Percentiles rank a stretch among this genome's conserved stretches.
Evolutionary conservation across 2,329 filamentous ascomycete species (phyloP).

Genomic region (Ceratocystis destructans): DNA sequence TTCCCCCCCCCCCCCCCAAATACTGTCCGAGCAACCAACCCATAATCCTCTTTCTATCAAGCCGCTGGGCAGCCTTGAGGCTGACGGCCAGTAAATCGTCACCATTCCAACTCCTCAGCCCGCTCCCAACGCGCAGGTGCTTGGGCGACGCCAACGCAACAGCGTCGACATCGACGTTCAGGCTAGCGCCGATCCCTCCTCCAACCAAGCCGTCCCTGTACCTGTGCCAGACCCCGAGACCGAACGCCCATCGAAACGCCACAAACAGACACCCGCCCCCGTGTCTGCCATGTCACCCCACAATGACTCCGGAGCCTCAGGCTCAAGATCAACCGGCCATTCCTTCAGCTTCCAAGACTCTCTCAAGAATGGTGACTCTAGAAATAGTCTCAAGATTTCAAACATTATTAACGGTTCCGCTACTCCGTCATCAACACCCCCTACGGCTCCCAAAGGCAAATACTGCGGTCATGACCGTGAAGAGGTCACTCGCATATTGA

Average conservation of each 20-base stretch:
- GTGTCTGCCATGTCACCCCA: background rate
- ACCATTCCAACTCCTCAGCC: slow-evolving; percentile 12
- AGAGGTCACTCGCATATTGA: slow-evolving; percentile 82
- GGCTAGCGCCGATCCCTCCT: background rate
- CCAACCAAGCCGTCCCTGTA: slow-evolving; percentile 3
- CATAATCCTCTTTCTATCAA: background rate
- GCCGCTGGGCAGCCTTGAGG: slow-evolving; percentile 13
- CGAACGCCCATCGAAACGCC: slow-evolving; percentile 10
- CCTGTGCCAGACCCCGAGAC: background rate
- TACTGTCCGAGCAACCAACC: background rate
- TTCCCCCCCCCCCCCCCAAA: no score
- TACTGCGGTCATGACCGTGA: slow-evolving; percentile 84
- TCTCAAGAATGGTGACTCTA: background rate
- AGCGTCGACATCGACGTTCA: slow-evolving; percentile 9
- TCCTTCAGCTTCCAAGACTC: background rate
- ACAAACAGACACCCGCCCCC: background rate
- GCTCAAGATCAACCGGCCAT: background rate
- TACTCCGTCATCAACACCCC: background rate
- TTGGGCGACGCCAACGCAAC: slow-evolving; percentile 15
- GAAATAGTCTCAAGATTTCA: slow-evolving; percentile 12
- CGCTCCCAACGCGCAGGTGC: slow-evolving; percentile 9
- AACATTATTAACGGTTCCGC: slow-evolving; percentile 16
- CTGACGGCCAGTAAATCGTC: slow-evolving; percentile 10
- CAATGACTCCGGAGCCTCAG: slow-evolving; percentile 2
- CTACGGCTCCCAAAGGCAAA: background rate